Percentiles rank a stretch among this genome's conserved stretches.
These are phyloP conservation scores for Diaporthe sp. DNA, from an alignment of 2,329 filamentous ascomycete genomes.

Conservation along the genomic window DNA sequence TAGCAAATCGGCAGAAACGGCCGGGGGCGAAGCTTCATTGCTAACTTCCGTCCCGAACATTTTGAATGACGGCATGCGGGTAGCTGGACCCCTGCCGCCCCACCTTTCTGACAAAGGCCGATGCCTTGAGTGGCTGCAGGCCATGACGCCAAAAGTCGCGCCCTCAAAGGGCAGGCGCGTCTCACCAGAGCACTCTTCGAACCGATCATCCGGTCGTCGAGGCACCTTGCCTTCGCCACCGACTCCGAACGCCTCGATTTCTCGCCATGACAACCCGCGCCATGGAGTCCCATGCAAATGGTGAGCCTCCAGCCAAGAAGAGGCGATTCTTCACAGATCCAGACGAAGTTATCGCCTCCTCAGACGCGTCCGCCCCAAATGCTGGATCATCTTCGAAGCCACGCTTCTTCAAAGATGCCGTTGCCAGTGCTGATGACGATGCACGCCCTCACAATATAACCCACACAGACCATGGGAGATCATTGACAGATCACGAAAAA, in stretches of 20 bases:
- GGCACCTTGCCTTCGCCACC: background rate
- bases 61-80: constrained; percentile 38
- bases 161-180: constrained; percentile 51
- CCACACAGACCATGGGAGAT: too few species aligned
- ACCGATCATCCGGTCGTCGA: background rate
- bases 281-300: constrained; percentile 37
- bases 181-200: constrained; percentile 46
- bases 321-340: constrained; percentile 44
- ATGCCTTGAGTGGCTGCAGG: constrained; percentile 56
- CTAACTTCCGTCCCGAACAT: background rate
- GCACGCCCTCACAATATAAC: background rate
- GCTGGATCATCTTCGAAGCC: constrained; percentile 3
- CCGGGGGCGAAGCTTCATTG: background rate
- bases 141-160: constrained; percentile 52
- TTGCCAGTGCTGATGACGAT: constrained; percentile 45
- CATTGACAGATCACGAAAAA: constrained; percentile 15
- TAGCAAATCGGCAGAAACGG: background rate
- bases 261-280: constrained; percentile 45
- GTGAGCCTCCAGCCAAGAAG: constrained; percentile 39
- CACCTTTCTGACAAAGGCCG: constrained; percentile 45
- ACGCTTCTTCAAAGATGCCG: constrained; percentile 46
- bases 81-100: constrained; percentile 25
- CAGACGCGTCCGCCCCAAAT: constrained; percentile 13
- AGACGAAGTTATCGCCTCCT: constrained; percentile 39
- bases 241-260: background rate